Evolutionary conservation across 2,329 filamentous ascomycete genomes (phyloP).

Genomic region (Penicillium palitans): DNA sequence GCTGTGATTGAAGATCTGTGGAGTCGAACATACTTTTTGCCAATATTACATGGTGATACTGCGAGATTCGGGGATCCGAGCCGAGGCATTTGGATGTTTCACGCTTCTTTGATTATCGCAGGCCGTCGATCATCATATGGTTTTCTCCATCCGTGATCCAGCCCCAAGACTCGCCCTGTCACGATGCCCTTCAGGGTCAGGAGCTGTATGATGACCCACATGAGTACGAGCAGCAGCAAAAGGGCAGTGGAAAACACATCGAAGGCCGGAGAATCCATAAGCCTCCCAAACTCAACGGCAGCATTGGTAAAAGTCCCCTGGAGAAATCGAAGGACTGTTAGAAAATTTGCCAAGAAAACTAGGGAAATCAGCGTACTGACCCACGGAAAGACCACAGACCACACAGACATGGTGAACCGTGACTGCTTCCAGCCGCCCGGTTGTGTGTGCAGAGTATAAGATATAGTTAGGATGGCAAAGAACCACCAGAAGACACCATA

Average conservation of each 20-base stretch:
- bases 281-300: constrained; percentile 39
- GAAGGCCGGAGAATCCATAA: constrained; percentile 43
- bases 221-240: constrained; percentile 36
- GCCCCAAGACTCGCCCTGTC: constrained; percentile 32
- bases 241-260: constrained; percentile 42
- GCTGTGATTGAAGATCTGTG: not conserved
- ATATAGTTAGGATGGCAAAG: constrained; percentile 41
- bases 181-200: constrained; percentile 36
- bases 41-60: not conserved
- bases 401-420: constrained; percentile 34
- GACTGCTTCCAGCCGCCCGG: constrained; percentile 22
- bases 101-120: not conserved
- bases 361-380: constrained; percentile 26
- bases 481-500: constrained; percentile 46
- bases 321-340: not conserved
- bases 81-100: not conserved
- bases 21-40: not conserved
- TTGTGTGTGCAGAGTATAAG: constrained; percentile 28
- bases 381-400: constrained; percentile 45
- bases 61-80: not conserved
- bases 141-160: constrained; percentile 32
- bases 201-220: constrained; percentile 33
- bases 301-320: constrained; percentile 45
- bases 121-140: not conserved
- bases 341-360: not conserved